Evolutionary conservation across 2,329 filamentous ascomycete species (phyloP), one percentile per base, ranked within the genome.

Genomic region (Cladosporium sp.): DNA sequence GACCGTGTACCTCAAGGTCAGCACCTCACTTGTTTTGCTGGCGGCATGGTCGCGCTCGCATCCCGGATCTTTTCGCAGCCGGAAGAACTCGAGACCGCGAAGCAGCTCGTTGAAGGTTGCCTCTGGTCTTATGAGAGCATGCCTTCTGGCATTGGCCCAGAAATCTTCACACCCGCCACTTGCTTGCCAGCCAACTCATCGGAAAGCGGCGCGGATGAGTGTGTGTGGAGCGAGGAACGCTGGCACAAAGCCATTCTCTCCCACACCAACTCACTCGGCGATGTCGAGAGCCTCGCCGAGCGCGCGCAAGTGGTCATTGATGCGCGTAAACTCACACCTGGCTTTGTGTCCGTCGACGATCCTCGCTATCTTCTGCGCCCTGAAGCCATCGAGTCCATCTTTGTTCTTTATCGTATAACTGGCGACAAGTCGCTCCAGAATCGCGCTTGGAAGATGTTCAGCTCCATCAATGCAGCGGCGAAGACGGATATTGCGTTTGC

Each of bases 351-450:
- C 21, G 82, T 89, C 57, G 76, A 79, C 51, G 85, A 89, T 66
- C 78, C 80, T 49, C 83, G 83, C 65, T 92, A 91, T 73, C 86
- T 90, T 34, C 81, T 92, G 54, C 85, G 89, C 8, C 91, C 91
- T 24, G 91, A 94, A 78, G 91, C 91, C 2, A 92, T 94, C 64
- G 91, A 94, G 80, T 90, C 88, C 15, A 86, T 95, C 4, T 94
- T 92, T 77, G 86, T 92, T 74, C 86, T 94, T 82, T 92, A 90
- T 76, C 86, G 90, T 66, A 82, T 92, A 66, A 92, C 90, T 0
- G 90, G 90, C 30, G 86, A 91, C 69, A 71, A 81, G 1, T 79
- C 82, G 59, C 90, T 88, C 84, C 86, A 86, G 73, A 85, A 90
- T 66, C 87, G 87, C 74, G 90, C 89, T 1, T 92, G 90, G 90